Percentiles rank a stretch among this genome's conserved stretches.
Conservation (phyloP, 2,329 filamentous ascomycete genomes). For the Monosporascus sp. region DNA sequence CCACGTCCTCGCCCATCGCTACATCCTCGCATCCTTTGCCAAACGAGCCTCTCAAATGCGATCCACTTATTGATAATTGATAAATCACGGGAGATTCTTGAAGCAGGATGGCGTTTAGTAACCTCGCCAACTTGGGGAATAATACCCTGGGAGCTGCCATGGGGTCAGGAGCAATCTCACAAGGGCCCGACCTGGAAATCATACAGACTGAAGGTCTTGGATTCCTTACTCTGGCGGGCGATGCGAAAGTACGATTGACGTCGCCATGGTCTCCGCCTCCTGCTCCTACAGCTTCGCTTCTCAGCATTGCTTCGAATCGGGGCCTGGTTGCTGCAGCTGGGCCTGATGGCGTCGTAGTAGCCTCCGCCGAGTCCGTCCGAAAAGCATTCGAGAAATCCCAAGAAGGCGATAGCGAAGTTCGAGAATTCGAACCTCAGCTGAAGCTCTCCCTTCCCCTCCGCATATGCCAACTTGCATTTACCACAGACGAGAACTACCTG, state of each 20-base stretch:
- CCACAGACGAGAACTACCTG: constrained; percentile 79
- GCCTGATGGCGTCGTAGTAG: constrained; percentile 71
- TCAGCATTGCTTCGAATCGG: constrained; percentile 74
- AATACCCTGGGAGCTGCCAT: constrained; percentile 19
- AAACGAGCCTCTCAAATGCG: not conserved
- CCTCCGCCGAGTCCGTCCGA: constrained; percentile 71
- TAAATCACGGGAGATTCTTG: not conserved
- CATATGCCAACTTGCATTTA: constrained; percentile 86
- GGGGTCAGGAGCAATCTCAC: constrained; percentile 21
- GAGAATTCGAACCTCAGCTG: constrained; percentile 67
- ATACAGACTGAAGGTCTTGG: constrained; percentile 82
- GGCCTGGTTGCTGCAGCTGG: constrained; percentile 84
- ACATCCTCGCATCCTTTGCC: not conserved
- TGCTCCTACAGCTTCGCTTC: constrained; percentile 70
- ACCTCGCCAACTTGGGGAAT: constrained; percentile 19
- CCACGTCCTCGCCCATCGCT: not conserved
- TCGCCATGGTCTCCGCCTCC: constrained; percentile 74
- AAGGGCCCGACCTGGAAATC: constrained; percentile 66
- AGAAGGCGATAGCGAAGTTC: constrained; percentile 57
- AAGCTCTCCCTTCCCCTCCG: constrained; percentile 67
- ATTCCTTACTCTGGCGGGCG: constrained; percentile 73
- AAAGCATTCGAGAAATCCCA: constrained; percentile 63
- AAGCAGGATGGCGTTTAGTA: constrained; percentile 6
- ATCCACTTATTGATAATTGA: not conserved
- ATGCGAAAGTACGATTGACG: constrained; percentile 77